A percentile compares a stretch with the other conserved stretches of the same genome.
phyloP scores from a whole-genome alignment of 306 rosid species.

The Quercus aquifolioides region DNA sequence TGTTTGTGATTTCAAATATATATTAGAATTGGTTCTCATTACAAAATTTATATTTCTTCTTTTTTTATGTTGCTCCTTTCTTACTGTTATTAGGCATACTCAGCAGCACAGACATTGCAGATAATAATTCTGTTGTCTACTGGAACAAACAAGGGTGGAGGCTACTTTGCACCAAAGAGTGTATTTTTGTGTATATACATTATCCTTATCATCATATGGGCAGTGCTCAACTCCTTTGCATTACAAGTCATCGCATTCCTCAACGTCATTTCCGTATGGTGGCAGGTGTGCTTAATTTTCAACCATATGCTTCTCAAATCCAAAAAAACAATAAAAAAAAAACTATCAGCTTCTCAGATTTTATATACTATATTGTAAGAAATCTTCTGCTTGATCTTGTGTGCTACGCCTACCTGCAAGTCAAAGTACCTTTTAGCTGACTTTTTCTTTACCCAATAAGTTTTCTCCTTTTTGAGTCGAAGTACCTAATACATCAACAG shows the following conservation, averaged over 20 bases:
- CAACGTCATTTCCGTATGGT: constrained; percentile 76
- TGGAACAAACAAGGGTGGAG: constrained; percentile 81
- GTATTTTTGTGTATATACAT: constrained; percentile 69
- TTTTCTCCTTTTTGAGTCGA: no score
- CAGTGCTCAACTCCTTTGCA: constrained; percentile 74
- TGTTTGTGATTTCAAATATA: no score
- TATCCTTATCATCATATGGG: constrained; percentile 74
- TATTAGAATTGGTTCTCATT: no score
- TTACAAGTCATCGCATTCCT: constrained; percentile 76
- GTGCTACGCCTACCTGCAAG: neutral
- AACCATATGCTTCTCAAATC: neutral
- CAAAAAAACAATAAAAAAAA: no score
- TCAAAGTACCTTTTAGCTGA: neutral
- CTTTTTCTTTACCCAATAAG: no score
- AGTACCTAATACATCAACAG: neutral
- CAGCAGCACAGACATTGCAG: constrained; percentile 80
- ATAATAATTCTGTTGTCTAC: constrained; percentile 66
- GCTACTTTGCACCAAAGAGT: constrained; percentile 77
- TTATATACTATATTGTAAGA: neutral
- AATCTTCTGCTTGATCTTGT: neutral
- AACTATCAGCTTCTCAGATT: neutral
- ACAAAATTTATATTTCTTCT: no score
- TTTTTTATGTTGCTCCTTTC: neutral
- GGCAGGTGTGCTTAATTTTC: constrained; percentile 58
- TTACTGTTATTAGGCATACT: constrained; percentile 58